Percentiles rank a stretch among this genome's conserved stretches.
These are phyloP conservation scores for Fusarium penzigii DNA, from an alignment of 2,329 filamentous ascomycete species.

Conservation along the genomic window DNA sequence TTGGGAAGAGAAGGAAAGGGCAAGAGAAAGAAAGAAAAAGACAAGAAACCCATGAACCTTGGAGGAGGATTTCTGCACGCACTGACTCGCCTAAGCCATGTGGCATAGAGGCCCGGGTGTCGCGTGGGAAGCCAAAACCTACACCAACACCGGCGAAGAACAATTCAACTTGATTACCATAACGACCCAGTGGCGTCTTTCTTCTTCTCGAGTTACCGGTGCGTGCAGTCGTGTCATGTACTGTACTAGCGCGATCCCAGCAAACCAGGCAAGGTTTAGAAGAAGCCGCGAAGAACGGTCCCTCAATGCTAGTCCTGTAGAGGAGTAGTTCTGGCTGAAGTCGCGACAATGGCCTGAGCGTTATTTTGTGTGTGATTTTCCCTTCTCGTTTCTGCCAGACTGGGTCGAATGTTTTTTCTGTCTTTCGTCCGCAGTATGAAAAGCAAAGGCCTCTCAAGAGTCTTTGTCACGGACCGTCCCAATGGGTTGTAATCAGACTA, in stretches of 20 bases:
- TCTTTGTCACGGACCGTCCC: background rate
- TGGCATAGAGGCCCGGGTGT: constrained; percentile 5
- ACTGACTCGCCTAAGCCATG: constrained; percentile 26
- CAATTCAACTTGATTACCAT: no score
- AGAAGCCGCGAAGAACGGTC: background rate
- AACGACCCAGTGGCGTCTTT: no score
- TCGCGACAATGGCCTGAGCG: no score
- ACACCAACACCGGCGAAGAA: no score
- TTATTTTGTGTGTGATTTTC: background rate
- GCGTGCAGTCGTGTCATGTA: no score
- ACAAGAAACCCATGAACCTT: background rate
- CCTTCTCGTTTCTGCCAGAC: no score
- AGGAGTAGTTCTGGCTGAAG: background rate
- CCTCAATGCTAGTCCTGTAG: background rate
- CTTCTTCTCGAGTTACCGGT: no score
- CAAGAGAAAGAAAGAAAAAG: background rate
- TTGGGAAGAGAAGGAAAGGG: no score
- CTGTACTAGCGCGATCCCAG: background rate
- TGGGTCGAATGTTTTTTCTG: no score
- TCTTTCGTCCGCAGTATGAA: background rate
- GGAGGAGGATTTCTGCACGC: constrained; percentile 1
- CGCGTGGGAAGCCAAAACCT: constrained; percentile 10
- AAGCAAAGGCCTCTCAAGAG: background rate
- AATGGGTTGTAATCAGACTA: background rate
- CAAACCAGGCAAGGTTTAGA: background rate